phyloP scores from a whole-genome alignment of 176 grass and related monocot species.

The Oryza glaberrima region DNA sequence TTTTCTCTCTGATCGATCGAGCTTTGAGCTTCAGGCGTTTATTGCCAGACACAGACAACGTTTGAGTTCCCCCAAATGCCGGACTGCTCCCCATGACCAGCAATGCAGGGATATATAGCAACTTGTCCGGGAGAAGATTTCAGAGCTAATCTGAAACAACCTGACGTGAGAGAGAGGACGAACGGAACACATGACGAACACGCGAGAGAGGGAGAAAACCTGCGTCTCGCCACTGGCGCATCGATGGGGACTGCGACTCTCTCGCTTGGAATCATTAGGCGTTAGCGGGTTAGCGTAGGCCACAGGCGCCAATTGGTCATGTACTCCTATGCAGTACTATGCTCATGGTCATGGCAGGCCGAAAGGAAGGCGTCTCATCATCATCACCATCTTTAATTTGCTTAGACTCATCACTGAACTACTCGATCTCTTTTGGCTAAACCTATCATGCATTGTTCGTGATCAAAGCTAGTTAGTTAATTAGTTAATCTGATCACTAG shows the following conservation, averaged over 20 bases:
- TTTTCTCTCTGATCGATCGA: too few species aligned
- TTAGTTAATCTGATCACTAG: slow-evolving; percentile 9
- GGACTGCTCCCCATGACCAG: neutral
- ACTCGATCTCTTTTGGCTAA: neutral
- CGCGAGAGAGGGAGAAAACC: neutral
- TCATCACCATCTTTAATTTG: slow-evolving; percentile 5
- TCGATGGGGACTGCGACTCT: neutral
- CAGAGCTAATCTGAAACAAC: too few species aligned
- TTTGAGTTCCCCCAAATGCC: neutral
- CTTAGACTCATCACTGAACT: slow-evolving; percentile 16
- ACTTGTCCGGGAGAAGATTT: too few species aligned
- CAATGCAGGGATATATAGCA: too few species aligned
- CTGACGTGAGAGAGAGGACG: neutral
- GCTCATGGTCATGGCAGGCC: slow-evolving; percentile 10
- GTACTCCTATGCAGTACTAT: too few species aligned
- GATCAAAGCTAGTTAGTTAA: neutral
- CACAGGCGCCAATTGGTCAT: neutral
- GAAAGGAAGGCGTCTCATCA: neutral
- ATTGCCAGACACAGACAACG: neutral
- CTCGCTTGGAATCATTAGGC: slow-evolving; percentile 36
- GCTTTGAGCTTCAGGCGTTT: neutral
- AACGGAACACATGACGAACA: neutral
- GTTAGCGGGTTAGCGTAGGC: neutral
- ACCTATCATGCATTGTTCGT: neutral
- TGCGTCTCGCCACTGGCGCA: neutral